Conservation (phyloP, 2,329 filamentous ascomycete genomes). For the Mycogone perniciosa region DNA sequence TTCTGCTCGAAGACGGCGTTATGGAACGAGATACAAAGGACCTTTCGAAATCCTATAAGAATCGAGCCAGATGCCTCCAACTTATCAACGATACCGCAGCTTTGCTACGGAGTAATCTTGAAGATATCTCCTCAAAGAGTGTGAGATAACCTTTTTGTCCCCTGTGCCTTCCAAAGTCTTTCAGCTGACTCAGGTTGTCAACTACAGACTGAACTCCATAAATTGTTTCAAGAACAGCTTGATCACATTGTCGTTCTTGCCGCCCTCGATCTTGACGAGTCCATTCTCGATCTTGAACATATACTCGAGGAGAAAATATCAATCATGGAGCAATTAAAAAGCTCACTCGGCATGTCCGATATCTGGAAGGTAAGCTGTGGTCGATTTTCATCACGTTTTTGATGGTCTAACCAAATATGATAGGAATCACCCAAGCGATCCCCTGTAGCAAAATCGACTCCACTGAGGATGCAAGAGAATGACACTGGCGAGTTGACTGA, state of each 20-base stretch:
- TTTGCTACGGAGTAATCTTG: too few species aligned
- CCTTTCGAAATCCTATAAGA: background rate
- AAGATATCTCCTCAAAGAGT: too few species aligned
- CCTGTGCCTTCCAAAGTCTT: background rate
- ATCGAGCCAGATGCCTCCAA: too few species aligned
- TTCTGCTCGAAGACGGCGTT: background rate
- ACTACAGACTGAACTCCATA: background rate
- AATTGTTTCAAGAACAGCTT: background rate
- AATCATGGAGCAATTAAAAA: background rate
- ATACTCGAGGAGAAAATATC: slow-evolving; percentile 1
- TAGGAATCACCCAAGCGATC: background rate
- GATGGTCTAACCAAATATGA: too few species aligned
- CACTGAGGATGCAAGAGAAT: background rate
- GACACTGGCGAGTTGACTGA: background rate
- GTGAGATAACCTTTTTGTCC: background rate
- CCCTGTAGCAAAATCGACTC: background rate
- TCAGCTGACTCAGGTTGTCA: background rate
- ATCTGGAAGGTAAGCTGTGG: background rate
- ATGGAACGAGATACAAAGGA: background rate
- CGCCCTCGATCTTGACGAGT: background rate
- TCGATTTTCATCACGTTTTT: too few species aligned
- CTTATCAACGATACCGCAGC: too few species aligned
- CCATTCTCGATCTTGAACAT: background rate
- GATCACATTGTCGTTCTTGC: background rate
- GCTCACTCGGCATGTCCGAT: background rate